These are phyloP conservation scores for Prunella vulgaris DNA, from an alignment of 257 asterid species.

Conservation along the genomic window DNA sequence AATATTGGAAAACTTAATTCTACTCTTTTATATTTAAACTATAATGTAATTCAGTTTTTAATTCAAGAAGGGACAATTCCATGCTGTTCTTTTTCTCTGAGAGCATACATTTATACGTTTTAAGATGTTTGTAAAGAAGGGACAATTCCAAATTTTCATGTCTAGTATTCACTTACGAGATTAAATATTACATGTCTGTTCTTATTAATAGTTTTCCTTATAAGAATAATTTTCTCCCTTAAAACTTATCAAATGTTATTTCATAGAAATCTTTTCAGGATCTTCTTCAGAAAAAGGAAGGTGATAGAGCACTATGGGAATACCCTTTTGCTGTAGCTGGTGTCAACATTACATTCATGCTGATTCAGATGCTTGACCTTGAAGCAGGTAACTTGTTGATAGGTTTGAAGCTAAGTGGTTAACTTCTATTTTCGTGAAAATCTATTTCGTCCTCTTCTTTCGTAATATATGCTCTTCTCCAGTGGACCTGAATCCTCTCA, in stretches of 20 bases:
- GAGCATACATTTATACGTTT: neutral
- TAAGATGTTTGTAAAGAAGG: slow-evolving; percentile 10
- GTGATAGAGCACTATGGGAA: slow-evolving; percentile 95
- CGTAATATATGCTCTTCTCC: neutral
- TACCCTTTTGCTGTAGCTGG: slow-evolving; percentile 99
- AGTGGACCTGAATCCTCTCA: slow-evolving; percentile 13
- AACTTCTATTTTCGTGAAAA: neutral
- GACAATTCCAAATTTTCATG: neutral
- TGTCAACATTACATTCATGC: slow-evolving; percentile 97
- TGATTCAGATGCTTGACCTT: slow-evolving; percentile 98
- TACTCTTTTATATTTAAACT: neutral
- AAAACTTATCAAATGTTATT: slow-evolving; percentile 20
- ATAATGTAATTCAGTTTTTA: neutral
- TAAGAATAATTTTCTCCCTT: slow-evolving; percentile 10
- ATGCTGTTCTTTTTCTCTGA: neutral
- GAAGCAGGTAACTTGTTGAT: slow-evolving; percentile 67
- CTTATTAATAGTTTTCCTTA: neutral
- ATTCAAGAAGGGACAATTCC: neutral
- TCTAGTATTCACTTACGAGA: neutral
- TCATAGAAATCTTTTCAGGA: slow-evolving; percentile 88
- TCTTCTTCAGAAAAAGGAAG: slow-evolving; percentile 94
- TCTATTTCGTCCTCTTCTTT: neutral
- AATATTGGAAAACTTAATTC: neutral
- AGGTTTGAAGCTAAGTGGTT: slow-evolving; percentile 8
- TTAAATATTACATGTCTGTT: neutral